Evolutionary conservation across 2,329 filamentous ascomycete genomes (phyloP).

Genomic region (Trichoderma brevicompactum): DNA sequence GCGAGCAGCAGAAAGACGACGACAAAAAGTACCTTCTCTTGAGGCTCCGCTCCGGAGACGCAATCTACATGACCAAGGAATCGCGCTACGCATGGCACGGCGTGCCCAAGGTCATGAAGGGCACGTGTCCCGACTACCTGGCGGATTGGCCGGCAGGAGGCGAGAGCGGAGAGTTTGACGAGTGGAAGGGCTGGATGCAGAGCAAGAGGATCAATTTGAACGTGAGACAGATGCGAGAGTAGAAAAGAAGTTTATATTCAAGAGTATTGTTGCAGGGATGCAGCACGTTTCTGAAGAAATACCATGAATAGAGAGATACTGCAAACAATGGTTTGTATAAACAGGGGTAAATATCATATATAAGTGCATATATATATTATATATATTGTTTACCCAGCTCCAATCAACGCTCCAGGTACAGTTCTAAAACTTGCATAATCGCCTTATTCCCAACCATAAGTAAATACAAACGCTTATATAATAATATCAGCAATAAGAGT

Average conservation of each 20-base stretch:
- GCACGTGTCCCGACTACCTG: slow-evolving; percentile 77
- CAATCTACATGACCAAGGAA: slow-evolving; percentile 82
- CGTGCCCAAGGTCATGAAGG: slow-evolving; percentile 81
- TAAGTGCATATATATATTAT: too few species aligned
- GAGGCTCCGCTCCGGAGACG: slow-evolving; percentile 81
- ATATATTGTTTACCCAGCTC: too few species aligned
- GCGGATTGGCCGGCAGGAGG: slow-evolving; percentile 70
- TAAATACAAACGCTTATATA: too few species aligned
- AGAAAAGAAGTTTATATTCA: not conserved
- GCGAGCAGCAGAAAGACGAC: slow-evolving; percentile 27
- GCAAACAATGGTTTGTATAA: too few species aligned
- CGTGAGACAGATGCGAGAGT: slow-evolving; percentile 81
- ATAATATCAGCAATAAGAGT: too few species aligned
- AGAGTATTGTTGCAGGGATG: not conserved
- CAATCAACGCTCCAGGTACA: too few species aligned
- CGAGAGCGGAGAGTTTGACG: slow-evolving; percentile 57
- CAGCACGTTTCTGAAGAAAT: not conserved
- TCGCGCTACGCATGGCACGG: slow-evolving; percentile 94
- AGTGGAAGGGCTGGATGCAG: slow-evolving; percentile 86
- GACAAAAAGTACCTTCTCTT: slow-evolving; percentile 61
- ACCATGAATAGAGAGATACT: not conserved
- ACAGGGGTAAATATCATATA: too few species aligned
- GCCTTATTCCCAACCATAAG: too few species aligned
- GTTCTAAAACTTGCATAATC: too few species aligned
- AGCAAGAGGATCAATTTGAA: slow-evolving; percentile 91